phyloP scores from a whole-genome alignment of 2,329 filamentous ascomycete genomes.

The Fusarium anguioides region DNA sequence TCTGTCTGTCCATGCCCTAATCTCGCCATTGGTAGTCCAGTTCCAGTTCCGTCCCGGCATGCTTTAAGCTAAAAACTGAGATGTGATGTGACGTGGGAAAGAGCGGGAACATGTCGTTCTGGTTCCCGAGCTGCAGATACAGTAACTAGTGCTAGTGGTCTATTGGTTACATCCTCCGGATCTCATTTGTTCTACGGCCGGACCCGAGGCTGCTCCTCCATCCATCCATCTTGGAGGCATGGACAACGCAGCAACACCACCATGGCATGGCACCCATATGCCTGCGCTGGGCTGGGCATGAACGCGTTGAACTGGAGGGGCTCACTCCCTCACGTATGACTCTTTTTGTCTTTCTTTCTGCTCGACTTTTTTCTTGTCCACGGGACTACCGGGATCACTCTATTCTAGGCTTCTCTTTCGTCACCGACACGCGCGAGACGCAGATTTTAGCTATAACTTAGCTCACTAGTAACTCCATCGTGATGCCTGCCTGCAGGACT shows the following conservation, averaged over 20 bases:
- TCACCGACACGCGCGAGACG: constrained; percentile 39
- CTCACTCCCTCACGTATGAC: constrained; percentile 31
- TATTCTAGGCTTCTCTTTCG: constrained; percentile 25
- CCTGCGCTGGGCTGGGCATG: constrained; percentile 39
- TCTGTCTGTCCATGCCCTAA: constrained; percentile 33
- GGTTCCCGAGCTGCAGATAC: constrained; percentile 41
- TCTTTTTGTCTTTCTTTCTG: constrained; percentile 26
- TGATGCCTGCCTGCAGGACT: too few species aligned
- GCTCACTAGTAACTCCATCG: constrained; percentile 38
- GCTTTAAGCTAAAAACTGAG: constrained; percentile 20
- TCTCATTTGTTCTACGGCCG: constrained; percentile 32
- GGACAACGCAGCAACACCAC: constrained; percentile 42
- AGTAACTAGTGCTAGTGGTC: constrained; percentile 10
- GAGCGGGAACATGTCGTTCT: constrained; percentile 33
- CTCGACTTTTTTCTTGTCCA: constrained; percentile 1
- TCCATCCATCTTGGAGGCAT: constrained; percentile 16
- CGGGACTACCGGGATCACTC: constrained; percentile 20
- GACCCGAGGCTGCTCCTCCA: constrained; percentile 15
- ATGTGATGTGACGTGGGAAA: constrained; percentile 37
- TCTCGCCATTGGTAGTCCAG: constrained; percentile 26
- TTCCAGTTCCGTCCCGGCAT: constrained; percentile 14
- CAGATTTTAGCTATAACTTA: constrained; percentile 6
- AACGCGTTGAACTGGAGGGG: constrained; percentile 45
- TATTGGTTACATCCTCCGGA: constrained; percentile 19
- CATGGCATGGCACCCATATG: too few species aligned